These are phyloP conservation scores for Akebia trifoliata DNA, from an alignment of 164 flowering plant species.

Conservation along the genomic window DNA sequence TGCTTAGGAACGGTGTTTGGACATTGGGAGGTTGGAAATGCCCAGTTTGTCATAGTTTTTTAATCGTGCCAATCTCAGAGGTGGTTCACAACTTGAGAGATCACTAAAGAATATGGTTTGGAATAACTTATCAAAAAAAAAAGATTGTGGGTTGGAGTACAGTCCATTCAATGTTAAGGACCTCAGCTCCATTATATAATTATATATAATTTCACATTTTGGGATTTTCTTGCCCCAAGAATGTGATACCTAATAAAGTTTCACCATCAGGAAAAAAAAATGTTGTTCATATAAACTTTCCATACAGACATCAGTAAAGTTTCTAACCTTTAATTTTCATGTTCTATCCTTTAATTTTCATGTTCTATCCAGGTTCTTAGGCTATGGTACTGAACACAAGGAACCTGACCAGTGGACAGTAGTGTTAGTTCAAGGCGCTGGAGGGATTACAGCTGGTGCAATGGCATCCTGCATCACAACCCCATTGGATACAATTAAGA, in stretches of 20 bases:
- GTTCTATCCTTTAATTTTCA: background rate
- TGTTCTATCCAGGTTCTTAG: slow-evolving; percentile 42
- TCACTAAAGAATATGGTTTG: too few relatives aligned
- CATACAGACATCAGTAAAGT: background rate
- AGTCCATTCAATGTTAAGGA: background rate
- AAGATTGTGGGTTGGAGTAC: background rate
- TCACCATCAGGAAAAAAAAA: too few relatives aligned
- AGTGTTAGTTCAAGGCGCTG: slow-evolving; percentile 73
- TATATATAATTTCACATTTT: background rate
- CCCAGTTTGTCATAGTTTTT: background rate
- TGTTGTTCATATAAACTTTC: slow-evolving; percentile 1
- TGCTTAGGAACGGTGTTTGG: background rate
- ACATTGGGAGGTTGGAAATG: background rate
- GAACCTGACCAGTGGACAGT: slow-evolving; percentile 35
- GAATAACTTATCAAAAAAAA: too few relatives aligned
- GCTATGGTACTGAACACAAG: slow-evolving; percentile 35
- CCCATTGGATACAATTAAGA: slow-evolving; percentile 96
- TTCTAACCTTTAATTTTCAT: background rate
- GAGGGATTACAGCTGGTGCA: slow-evolving; percentile 88
- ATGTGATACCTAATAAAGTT: too few relatives aligned
- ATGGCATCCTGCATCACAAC: slow-evolving; percentile 85
- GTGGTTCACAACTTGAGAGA: background rate
- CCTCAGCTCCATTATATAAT: background rate
- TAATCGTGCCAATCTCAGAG: background rate
- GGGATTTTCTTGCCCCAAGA: background rate